Evolutionary conservation across 805 yeast genomes (phyloP).

Genomic region (Ogataea zsoltii): DNA sequence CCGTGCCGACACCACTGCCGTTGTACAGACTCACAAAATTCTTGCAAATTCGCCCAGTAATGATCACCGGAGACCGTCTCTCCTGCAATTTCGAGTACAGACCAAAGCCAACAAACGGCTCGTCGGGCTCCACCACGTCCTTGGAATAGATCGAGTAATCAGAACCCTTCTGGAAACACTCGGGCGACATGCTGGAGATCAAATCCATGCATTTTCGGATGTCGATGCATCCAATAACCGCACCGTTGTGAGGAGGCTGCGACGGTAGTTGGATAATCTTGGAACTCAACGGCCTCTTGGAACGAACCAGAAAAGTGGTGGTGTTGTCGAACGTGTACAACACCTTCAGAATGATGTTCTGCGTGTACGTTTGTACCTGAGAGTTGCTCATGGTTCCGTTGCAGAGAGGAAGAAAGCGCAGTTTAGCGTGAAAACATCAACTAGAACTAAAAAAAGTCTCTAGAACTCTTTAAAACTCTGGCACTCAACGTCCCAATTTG

Average conservation of each 20-base stretch:
- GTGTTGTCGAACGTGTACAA: constrained; percentile 44
- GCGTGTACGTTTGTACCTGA: constrained; percentile 27
- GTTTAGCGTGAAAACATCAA: too few species aligned
- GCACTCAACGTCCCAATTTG: constrained; percentile 13
- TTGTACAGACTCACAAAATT: constrained; percentile 49
- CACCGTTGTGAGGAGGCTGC: constrained; percentile 41
- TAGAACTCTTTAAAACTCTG: constrained; percentile 9
- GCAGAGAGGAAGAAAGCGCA: too few species aligned
- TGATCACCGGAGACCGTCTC: constrained; percentile 38
- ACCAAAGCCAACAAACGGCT: constrained; percentile 52
- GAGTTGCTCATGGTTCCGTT: constrained; percentile 17
- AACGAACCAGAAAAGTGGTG: constrained; percentile 45
- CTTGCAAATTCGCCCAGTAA: constrained; percentile 58
- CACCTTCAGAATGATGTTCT: constrained; percentile 36
- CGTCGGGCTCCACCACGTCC: constrained; percentile 52
- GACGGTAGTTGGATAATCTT: constrained; percentile 44
- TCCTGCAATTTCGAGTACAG: constrained; percentile 36
- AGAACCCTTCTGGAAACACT: constrained; percentile 38
- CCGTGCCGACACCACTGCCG: constrained; percentile 35
- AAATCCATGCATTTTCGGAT: constrained; percentile 48
- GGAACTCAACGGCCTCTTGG: constrained; percentile 37
- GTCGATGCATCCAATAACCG: constrained; percentile 43
- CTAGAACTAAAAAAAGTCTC: too few species aligned
- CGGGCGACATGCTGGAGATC: constrained; percentile 47
- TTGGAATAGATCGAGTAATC: constrained; percentile 49